Base-by-base conservation (phyloP, 129 eudicot genomes). In the Dittrichia graveolens region DNA sequence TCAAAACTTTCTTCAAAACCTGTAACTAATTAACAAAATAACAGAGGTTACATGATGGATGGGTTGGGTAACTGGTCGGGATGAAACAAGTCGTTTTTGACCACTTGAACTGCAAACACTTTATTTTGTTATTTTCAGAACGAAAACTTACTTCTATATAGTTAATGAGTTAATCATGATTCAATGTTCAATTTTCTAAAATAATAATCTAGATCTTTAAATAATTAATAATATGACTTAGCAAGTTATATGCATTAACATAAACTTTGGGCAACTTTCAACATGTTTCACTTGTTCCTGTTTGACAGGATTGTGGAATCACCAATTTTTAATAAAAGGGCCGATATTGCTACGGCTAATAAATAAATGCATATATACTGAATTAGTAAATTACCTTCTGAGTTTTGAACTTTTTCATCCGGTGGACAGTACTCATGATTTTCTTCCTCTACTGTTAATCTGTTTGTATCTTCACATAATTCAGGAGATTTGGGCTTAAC, bases 311-410 rank as follows among this genome's bases (percentile, higher is more conserved):
- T 24, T 24, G 31, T 24, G 31, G 31, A 24, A 24, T 24, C 31
- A 24, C 31, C 31, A 0, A 2, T 24, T 24, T 24, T 24, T 24
- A 24, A 24, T 24, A 24, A 24, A 24, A 24, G 31, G 0, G 44
- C 45, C 18, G 19, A 6, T 60, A 35, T 37, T 46, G 8, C 31
- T 38, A 43, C 71, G 15, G 19, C 14, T 65, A 44, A n/a, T n/a
- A 35, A 31, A 79, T 40, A 37, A 5, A 9, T 31, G 15, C 47
- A 50, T 13, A 34, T 10, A 40, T 61, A 3, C 9, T 7, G 4
- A 16, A 24, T 24, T 13, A 7, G 14, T 13, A 19, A 40, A 7
- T 59, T 84, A 84, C 89, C 87, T 81, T 81, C 74, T 41, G 58
- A 56, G 48, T 11, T 41, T 12, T 60, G 79, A 70, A 54, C 34